A percentile compares a stretch with the other conserved stretches of the same genome.
These are phyloP conservation scores for Saccharomycopsis selenospora DNA, from an alignment of 805 yeast species.

Conservation along the genomic window DNA sequence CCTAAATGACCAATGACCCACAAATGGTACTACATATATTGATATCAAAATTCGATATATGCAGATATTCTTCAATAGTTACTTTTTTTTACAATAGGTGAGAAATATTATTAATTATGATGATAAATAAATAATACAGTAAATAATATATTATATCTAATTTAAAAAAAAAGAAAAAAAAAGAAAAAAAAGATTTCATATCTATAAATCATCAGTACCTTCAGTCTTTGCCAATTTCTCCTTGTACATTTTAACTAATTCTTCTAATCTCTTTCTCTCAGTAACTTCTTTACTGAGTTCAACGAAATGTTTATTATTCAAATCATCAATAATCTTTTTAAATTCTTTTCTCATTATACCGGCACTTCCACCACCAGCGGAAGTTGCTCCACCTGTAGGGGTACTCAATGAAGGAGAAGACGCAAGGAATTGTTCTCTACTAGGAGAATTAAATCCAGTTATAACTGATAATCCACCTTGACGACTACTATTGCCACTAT, in stretches of 20 bases:
- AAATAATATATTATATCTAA: too few relatives aligned
- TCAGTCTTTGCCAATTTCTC: conserved; percentile 4
- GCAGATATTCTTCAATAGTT: too few relatives aligned
- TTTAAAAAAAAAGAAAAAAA: too few relatives aligned
- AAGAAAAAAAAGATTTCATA: too few relatives aligned
- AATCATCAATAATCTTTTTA: conserved; percentile 29
- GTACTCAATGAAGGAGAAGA: not conserved
- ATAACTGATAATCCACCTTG: too few relatives aligned
- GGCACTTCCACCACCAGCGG: conserved; percentile 10
- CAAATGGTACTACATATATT: too few relatives aligned
- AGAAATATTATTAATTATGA: too few relatives aligned
- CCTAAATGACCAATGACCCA: too few relatives aligned
- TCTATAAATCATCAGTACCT: too few relatives aligned
- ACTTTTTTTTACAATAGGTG: too few relatives aligned
- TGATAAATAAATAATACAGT: too few relatives aligned
- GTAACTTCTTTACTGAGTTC: conserved; percentile 37
- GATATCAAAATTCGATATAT: too few relatives aligned
- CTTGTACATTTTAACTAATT: conserved; percentile 21
- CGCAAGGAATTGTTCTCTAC: not conserved
- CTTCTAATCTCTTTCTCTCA: conserved; percentile 30
- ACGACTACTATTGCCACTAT: not conserved
- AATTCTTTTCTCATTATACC: conserved; percentile 23
- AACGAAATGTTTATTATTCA: conserved; percentile 40
- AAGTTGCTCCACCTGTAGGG: not conserved
- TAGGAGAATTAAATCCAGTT: not conserved